Conservation (phyloP, 352 stramenopile species). For the Phytophthora foliorum region DNA sequence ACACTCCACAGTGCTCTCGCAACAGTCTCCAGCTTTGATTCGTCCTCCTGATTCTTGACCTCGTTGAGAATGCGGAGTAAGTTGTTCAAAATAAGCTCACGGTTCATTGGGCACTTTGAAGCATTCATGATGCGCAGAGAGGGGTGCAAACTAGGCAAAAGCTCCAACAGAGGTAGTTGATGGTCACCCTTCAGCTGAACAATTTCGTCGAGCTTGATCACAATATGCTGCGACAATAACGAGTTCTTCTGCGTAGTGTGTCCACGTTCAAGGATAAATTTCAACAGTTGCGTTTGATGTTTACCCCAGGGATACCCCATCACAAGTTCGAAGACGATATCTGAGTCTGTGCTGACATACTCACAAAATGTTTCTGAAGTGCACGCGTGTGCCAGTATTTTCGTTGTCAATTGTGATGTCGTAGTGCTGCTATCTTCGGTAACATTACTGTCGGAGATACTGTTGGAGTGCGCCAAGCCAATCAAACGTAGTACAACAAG, state of each 20-base stretch:
- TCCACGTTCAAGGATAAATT: not conserved
- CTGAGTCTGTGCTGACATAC: constrained; percentile 3
- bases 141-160: constrained; percentile 13
- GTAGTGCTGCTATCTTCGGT: not conserved
- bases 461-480: not conserved
- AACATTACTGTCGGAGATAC: not conserved
- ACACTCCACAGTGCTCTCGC: not conserved
- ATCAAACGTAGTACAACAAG: constrained; percentile 12
- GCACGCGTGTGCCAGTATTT: not conserved
- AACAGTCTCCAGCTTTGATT: not conserved
- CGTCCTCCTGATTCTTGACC: not conserved
- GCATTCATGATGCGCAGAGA: not conserved
- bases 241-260: not conserved
- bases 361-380: constrained; percentile 9
- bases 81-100: not conserved
- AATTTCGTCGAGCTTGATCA: not conserved
- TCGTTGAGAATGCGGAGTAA: constrained; percentile 3
- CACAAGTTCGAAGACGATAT: constrained; percentile 9
- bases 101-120: too few species aligned
- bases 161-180: constrained; percentile 3
- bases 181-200: not conserved
- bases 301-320: not conserved
- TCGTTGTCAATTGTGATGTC: constrained; percentile 6
- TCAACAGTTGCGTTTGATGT: constrained; percentile 10
- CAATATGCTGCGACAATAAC: constrained; percentile 1